These are phyloP conservation scores for Arabidopsis thaliana DNA, from an alignment of 345 rosid species.

Conservation along the genomic window TAIR10.1 NC_003070.9:20056501-20057000, in stretches of 20 bases:
- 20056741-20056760: background rate
- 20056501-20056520: too few species aligned
- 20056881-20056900: background rate
- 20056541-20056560: too few species aligned
- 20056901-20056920: background rate
- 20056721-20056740: background rate
- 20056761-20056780: slow-evolving; percentile 7
- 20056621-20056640: slow-evolving; percentile 6
- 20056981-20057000: background rate
- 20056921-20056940: too few species aligned
- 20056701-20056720: background rate
- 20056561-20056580: background rate
- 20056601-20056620: background rate
- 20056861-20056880: background rate
- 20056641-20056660: background rate
- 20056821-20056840: background rate
- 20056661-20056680: background rate
- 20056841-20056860: background rate
- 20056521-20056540: too few species aligned
- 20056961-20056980: too few species aligned
- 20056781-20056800: background rate
- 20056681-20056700: background rate
- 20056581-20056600: background rate
- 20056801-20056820: background rate
- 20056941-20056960: too few species aligned